Evolutionary conservation across 192 early-diverging fungal species (phyloP), one percentile per base, ranked within the genome.

Genomic region (Cetraspora pellucida): DNA sequence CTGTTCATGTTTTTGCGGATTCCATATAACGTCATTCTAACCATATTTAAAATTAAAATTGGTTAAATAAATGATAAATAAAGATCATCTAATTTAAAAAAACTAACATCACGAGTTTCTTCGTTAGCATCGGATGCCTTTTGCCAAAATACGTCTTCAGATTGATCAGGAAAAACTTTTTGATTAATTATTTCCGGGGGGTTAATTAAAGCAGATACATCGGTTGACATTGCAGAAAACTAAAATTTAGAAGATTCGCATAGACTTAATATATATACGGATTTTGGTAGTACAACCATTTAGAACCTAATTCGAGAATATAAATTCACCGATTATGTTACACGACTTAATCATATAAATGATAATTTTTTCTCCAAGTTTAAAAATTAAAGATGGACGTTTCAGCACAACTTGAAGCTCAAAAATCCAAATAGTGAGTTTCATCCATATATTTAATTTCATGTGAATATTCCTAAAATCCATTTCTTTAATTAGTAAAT

Each of bases 401-500:
- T 71, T 74, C 75, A 11, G 72, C 54, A 43, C 79, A 83, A 55
- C 73, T 85, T 13, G 77, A 84, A 58, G 54, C 82, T 6, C 74
- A 75, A 31, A 77, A 78, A 67, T 66, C 57, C 0, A 82, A 85
- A 74, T 85, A 82, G 84, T 85, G 79, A n/a, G 84, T 80, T 66
- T 79, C 16, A 30, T 17, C 25, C 6, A 28, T 28, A 27, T 60
- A 23, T 13, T 9, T 8, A 60, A 13, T 27, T 27, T 60, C 7
- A 27, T 23, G 13, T 27, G 25, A 28, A 27, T 10, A 27, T 60
- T 60, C 10, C 13, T 27, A 60, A 27, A 27, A 27, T 25, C 30
- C 23, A 10, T 47, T 27, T 65, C 43, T 13, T 69, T 74, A 69
- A 10, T n/a, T 52, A 89, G 88, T 80, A 90, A 91, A 82, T 72